Evolutionary conservation across 345 rosid species (phyloP).

Genomic region (Rhodamnia rubescens): DNA sequence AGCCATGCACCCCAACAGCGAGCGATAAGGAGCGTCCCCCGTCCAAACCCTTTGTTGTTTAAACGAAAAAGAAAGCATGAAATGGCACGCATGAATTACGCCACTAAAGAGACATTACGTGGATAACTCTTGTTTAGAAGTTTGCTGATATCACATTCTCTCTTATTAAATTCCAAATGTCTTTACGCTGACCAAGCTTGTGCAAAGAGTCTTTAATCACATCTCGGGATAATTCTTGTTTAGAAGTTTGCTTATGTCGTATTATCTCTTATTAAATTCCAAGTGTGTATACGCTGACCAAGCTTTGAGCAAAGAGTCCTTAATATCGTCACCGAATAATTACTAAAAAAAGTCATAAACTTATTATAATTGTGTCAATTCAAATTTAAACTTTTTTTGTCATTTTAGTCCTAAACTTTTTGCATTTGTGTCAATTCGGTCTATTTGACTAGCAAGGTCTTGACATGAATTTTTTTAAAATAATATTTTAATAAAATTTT

Average conservation of each 20-base stretch:
- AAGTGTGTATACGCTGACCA: too few relatives aligned
- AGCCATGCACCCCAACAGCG: not conserved
- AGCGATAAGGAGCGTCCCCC: not conserved
- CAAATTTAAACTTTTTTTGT: too few relatives aligned
- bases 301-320: too few relatives aligned
- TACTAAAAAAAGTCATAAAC: too few relatives aligned
- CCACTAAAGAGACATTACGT: not conserved
- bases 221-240: not conserved
- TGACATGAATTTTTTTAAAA: too few relatives aligned
- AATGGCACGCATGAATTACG: not conserved
- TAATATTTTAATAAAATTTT: too few relatives aligned
- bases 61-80: not conserved
- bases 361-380: too few relatives aligned
- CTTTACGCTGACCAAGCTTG: not conserved
- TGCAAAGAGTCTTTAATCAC: not conserved
- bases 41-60: not conserved
- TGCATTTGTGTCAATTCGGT: too few relatives aligned
- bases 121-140: not conserved
- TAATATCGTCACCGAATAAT: too few relatives aligned
- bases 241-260: too few relatives aligned
- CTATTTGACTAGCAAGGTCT: fast-evolving
- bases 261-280: too few relatives aligned
- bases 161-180: not conserved
- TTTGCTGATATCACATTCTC: not conserved
- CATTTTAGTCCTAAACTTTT: too few relatives aligned